phyloP scores from a whole-genome alignment of 2,329 filamentous ascomycete genomes.

The Fusarium torulosum region DNA sequence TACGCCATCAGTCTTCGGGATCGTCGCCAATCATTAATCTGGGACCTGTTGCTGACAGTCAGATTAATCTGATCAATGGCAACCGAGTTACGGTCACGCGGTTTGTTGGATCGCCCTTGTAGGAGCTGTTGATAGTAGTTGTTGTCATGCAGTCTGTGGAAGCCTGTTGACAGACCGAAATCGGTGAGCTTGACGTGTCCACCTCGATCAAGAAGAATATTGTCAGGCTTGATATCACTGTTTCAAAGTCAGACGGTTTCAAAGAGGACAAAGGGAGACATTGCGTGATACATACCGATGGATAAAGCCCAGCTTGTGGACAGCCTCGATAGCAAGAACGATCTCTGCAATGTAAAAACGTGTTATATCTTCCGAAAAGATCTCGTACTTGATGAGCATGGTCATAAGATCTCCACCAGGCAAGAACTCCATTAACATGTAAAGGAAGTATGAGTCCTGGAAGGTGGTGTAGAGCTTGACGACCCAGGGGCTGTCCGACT shows the following conservation, averaged over 20 bases:
- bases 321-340: slow-evolving; percentile 96
- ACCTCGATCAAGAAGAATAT: slow-evolving; percentile 93
- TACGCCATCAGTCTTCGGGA: slow-evolving; percentile 96
- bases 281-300: slow-evolving; percentile 78
- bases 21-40: slow-evolving; percentile 99
- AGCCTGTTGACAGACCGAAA: slow-evolving; percentile 96
- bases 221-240: slow-evolving; percentile 99
- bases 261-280: neutral
- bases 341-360: slow-evolving; percentile 99
- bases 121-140: slow-evolving; percentile 98
- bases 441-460: slow-evolving; percentile 95
- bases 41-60: slow-evolving; percentile 95
- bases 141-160: slow-evolving; percentile 97
- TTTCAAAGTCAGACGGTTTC: slow-evolving; percentile 31
- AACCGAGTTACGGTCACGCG: slow-evolving; percentile 89
- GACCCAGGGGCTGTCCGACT: slow-evolving; percentile 99
- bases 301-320: slow-evolving; percentile 97
- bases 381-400: slow-evolving; percentile 99
- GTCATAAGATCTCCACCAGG: slow-evolving; percentile 99
- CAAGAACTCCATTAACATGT: slow-evolving; percentile 99
- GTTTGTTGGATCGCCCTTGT: slow-evolving; percentile 79
- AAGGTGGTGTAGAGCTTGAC: slow-evolving; percentile 99
- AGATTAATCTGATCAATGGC: slow-evolving; percentile 98
- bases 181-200: slow-evolving; percentile 99
- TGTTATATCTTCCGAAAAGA: slow-evolving; percentile 98